Base-by-base conservation (phyloP, 2,329 filamentous ascomycete species). In the Ophiostoma fasciatum region DNA sequence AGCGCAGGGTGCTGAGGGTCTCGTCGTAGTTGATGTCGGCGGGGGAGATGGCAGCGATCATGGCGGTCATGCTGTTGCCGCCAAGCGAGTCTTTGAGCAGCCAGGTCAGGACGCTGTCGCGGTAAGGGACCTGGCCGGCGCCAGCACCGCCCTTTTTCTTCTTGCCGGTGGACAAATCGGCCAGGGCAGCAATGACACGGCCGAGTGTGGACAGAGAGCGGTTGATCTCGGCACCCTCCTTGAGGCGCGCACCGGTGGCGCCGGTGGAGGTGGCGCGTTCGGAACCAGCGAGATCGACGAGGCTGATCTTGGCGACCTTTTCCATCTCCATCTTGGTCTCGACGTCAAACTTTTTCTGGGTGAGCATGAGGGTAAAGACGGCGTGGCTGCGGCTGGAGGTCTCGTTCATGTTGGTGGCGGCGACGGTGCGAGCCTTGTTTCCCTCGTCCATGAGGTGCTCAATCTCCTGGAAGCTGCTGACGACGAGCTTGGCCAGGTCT, bases 351-450 rank as follows among this genome's bases (percentile, higher is more conserved):
- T 82, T 77, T 57, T 94, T 96, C 56, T 98, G 90, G 0, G 85
- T 94, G 31, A 98, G 65, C 51, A 88, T 96, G 36, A 98, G 66
- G 15, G 92, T 98, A 55, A 98, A 98, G 35, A 98, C 92, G 28
- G 90, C 90, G 58, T 98, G 90, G 54, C 88, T 96, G 65, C 90
- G 79, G 71, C 85, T 94, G 41, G 85, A 94, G 0, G 92, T 98
- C 59, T 96, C 90, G 66, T 98, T 98, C 90, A 98, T 98, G 69
- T 96, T 98, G 27, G 90, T 98, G 7, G 90, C 90, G 4, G 90
- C 90, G 27, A 98, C 90, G 1, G 90, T 98, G 65, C 90, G 73
- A 23, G 90, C 90, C 61, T 98, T 98, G 66, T 98, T 98, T 51
- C 90, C 90, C 60, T 96, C 88, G 53, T 98, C 90, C 90, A 98